Percentiles rank a stretch among this genome's conserved stretches.
These are phyloP conservation scores for Ceratorhiza oryzae-sativae DNA, from an alignment of 1,284 basidiomycete genomes.

Conservation along the genomic window DNA sequence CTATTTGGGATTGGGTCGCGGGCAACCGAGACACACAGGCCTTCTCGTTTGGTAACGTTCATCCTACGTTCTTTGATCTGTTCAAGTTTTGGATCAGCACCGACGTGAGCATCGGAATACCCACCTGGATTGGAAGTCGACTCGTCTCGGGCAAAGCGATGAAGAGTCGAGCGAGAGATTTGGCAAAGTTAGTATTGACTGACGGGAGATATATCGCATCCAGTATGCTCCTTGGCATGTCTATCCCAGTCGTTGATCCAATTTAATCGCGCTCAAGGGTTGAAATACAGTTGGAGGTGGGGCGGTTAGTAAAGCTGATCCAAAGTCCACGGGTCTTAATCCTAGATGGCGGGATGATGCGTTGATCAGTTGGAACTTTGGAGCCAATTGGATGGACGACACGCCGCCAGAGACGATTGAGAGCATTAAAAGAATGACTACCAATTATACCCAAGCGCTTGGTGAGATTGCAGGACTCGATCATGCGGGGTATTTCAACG, in stretches of 20 bases:
- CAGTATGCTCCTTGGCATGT: neutral
- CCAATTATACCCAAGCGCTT: conserved; percentile 47
- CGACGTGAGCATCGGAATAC: neutral
- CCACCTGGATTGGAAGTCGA: neutral
- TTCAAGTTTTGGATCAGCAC: neutral
- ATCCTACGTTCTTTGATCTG: conserved; percentile 10
- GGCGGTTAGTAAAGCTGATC: conserved; percentile 51
- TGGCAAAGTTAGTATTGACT: neutral
- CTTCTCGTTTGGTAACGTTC: neutral
- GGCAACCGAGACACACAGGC: neutral
- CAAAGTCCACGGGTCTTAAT: conserved; percentile 54
- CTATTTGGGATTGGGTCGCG: conserved; percentile 9
- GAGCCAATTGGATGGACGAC: conserved; percentile 50
- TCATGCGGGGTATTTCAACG: conserved; percentile 55
- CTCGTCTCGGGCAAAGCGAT: neutral
- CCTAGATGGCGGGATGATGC: conserved; percentile 55
- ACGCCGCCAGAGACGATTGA: conserved; percentile 47
- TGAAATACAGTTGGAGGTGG: conserved; percentile 52
- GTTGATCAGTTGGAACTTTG: conserved; percentile 48
- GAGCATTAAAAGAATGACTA: conserved; percentile 45
- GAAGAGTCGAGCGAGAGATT: neutral
- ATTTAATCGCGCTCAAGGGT: neutral
- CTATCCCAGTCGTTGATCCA: neutral
- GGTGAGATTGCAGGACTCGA: conserved; percentile 46
- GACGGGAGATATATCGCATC: neutral